phyloP scores from a whole-genome alignment of 768 basidiomycete genomes.

The Rhodocollybia butyracea region DNA sequence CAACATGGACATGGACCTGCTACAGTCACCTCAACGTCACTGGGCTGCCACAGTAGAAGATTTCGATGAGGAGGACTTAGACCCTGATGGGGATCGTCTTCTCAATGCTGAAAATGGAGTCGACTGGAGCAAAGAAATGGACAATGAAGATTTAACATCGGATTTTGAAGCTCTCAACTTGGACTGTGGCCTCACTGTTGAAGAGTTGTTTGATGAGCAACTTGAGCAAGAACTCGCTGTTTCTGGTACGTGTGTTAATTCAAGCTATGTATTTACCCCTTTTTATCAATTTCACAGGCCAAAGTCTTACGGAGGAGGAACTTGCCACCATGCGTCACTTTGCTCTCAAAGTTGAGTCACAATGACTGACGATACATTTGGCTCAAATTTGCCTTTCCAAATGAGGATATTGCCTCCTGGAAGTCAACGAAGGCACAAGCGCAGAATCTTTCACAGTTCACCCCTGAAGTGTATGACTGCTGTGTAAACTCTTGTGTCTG shows the following conservation, averaged over 20 bases:
- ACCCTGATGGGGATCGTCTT: too few species aligned
- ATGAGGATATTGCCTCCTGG: not conserved
- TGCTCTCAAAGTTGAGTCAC: not conserved
- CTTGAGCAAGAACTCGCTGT: not conserved
- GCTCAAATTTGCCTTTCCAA: not conserved
- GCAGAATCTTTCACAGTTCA: constrained; percentile 21
- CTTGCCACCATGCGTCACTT: not conserved
- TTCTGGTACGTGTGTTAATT: too few species aligned
- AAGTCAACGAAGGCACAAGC: not conserved
- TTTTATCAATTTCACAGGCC: not conserved
- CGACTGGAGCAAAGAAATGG: too few species aligned
- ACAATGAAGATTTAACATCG: too few species aligned
- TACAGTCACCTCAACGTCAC: too few species aligned
- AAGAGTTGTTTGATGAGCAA: not conserved
- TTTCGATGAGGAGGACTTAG: too few species aligned
- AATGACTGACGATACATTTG: not conserved
- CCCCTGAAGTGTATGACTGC: constrained; percentile 28
- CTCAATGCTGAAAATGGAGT: too few species aligned
- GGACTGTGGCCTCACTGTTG: not conserved
- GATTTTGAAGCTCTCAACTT: too few species aligned
- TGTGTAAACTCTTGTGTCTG: constrained; percentile 40
- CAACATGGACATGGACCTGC: too few species aligned
- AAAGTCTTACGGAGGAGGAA: constrained; percentile 8
- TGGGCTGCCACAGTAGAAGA: too few species aligned
- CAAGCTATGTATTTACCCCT: too few species aligned